Evolutionary conservation across 129 eudicot genomes (phyloP), one percentile per base, ranked within the genome.

Genomic region (Chrysanthemum seticuspe): DNA sequence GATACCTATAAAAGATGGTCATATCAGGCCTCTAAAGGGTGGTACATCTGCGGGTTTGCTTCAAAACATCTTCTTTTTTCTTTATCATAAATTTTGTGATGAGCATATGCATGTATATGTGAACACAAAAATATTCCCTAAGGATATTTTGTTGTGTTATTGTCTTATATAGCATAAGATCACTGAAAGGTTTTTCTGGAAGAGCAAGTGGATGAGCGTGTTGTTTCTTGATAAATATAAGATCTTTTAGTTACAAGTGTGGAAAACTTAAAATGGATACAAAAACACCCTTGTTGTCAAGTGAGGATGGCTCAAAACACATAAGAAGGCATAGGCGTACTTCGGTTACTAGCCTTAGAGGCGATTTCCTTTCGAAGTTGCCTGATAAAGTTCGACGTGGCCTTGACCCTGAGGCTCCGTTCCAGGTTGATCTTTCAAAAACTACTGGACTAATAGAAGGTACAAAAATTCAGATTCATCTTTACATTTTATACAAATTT

Each of bases 381-480:
- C 92, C 97, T 3, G 88, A 84, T 0, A 81, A 81, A 56, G 82
- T 81, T 7, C 76, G 72, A 69, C n/a, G 79, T 70, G 86, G 79
- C 13, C 72, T 87, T 75, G 92, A 91, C 70, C 91, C 95, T 71
- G 97, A 91, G 80, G 81, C 85, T 36, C 95, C 91, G 61, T 85
- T 77, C 16, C 67, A 75, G 55, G 79, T 91, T 72, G 91, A 91
- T 48, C 73, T 91, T 65, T 85, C 91, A 6, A 91, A 82, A 82
- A 82, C 92, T 54, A 73, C 63, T 53, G 92, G 92, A 21, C 74
- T 87, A n/a, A 79, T 81, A 18, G 85, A 84, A 81, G 92, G 92
- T 87, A 79, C 12, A 34, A 47, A 48, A 25, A 9, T 53, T 31
- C 48, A 36, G 9, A 18, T 31, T 55, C 63, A 5, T 71, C 54